Evolutionary conservation across 129 eudicot species (phyloP).

Genomic region (Kitagawia praeruptora): DNA sequence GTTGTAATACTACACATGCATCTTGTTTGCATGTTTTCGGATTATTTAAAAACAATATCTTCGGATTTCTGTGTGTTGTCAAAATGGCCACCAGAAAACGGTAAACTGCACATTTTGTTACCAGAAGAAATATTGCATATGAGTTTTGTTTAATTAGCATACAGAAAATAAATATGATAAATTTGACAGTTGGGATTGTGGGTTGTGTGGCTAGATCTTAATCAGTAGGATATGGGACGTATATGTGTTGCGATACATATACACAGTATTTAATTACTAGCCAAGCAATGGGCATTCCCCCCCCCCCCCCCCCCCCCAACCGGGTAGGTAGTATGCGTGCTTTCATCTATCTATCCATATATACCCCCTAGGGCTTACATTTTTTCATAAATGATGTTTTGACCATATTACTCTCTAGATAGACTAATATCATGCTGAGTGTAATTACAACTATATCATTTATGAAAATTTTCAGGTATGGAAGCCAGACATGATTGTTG

Average conservation of each 20-base stretch:
- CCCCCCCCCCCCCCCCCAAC: no score
- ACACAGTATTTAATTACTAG: background rate
- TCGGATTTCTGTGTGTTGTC: background rate
- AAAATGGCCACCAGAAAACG: background rate
- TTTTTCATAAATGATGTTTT: no score
- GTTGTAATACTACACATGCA: background rate
- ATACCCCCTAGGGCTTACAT: no score
- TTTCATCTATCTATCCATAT: no score
- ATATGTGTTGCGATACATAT: background rate
- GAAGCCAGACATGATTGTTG: constrained; percentile 74
- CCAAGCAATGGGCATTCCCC: background rate
- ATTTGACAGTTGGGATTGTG: background rate
- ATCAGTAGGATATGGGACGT: background rate
- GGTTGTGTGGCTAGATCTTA: background rate
- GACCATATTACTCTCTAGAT: no score
- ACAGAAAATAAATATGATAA: background rate
- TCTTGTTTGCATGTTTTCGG: background rate
- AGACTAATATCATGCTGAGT: background rate
- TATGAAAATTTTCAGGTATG: constrained; percentile 51
- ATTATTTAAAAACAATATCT: background rate
- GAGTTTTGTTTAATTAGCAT: background rate
- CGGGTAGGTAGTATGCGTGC: no score
- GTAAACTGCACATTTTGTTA: no score
- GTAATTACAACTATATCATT: background rate
- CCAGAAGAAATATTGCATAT: background rate